Percentiles rank a stretch among this genome's conserved stretches.
Evolutionary conservation across 495 filamentous ascomycete genomes (phyloP).

Genomic region (Hypomontagnella submonticulosa): DNA sequence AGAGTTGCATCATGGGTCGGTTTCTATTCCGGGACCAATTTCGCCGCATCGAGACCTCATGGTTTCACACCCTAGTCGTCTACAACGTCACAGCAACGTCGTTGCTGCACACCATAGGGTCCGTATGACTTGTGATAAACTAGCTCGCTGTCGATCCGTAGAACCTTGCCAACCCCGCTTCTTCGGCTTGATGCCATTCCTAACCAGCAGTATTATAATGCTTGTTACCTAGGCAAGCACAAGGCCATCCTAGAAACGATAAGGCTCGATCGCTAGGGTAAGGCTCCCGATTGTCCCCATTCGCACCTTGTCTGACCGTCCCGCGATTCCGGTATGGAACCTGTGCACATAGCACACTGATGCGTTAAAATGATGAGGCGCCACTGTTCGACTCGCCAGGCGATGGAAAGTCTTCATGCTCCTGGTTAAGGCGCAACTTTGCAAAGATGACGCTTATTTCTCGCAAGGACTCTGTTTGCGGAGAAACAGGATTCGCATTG

Average conservation of each 20-base stretch:
- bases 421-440: conserved; percentile 51
- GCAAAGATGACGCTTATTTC: conserved; percentile 81
- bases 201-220: conserved; percentile 3
- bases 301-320: not conserved
- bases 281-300: conserved; percentile 2
- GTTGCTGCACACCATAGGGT: conserved; percentile 23
- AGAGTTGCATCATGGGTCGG: conserved; percentile 44
- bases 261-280: not conserved
- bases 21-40: conserved; percentile 37
- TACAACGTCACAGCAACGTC: conserved; percentile 27
- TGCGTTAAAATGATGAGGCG: conserved; percentile 26
- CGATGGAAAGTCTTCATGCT: conserved; percentile 31
- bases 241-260: not conserved
- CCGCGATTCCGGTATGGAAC: not conserved
- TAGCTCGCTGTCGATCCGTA: conserved; percentile 2
- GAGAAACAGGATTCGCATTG: conserved; percentile 67
- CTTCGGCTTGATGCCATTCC: conserved; percentile 13
- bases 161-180: conserved; percentile 14
- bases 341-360: not conserved
- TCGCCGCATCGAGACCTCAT: conserved; percentile 42
- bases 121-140: conserved; percentile 27
- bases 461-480: conserved; percentile 72
- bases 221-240: not conserved
- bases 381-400: conserved; percentile 40
- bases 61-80: conserved; percentile 41